Conservation (phyloP, 2,329 filamentous ascomycete species). For the Xylariaceae sp. region DNA sequence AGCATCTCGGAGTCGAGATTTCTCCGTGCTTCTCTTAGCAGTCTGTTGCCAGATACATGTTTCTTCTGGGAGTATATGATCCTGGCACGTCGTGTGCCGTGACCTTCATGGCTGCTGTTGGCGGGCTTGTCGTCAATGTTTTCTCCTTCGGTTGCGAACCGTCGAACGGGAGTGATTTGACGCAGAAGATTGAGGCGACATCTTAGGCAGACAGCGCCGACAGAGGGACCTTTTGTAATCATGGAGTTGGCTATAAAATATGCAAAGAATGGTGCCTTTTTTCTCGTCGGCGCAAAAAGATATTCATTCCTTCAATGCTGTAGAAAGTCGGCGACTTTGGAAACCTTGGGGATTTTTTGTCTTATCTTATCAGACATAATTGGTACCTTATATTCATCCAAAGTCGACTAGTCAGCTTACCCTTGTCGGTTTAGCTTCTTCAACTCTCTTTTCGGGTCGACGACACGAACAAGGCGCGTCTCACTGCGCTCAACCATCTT, state of each 20-base stretch:
- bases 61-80: constrained; percentile 17
- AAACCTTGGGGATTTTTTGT: too few species aligned
- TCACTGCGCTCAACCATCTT: too few species aligned
- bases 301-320: not conserved
- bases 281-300: too few species aligned
- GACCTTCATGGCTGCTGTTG: constrained; percentile 8
- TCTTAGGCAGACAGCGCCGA: constrained; percentile 37
- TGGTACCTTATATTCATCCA: too few species aligned
- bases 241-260: constrained; percentile 29
- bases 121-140: not conserved
- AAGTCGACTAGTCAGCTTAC: not conserved
- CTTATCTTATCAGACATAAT: too few species aligned
- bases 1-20: constrained; percentile 33
- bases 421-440: not conserved
- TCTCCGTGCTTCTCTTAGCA: constrained; percentile 21
- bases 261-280: constrained; percentile 13
- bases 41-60: constrained; percentile 21
- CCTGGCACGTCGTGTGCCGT: too few species aligned
- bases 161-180: constrained; percentile 10
- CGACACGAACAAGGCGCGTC: not conserved
- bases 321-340: too few species aligned
- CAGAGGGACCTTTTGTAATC: constrained; percentile 31
- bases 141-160: too few species aligned
- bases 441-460: not conserved
- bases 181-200: constrained; percentile 35